phyloP scores from a whole-genome alignment of 139 green algal genomes.

The Asterochloris sp. region DNA sequence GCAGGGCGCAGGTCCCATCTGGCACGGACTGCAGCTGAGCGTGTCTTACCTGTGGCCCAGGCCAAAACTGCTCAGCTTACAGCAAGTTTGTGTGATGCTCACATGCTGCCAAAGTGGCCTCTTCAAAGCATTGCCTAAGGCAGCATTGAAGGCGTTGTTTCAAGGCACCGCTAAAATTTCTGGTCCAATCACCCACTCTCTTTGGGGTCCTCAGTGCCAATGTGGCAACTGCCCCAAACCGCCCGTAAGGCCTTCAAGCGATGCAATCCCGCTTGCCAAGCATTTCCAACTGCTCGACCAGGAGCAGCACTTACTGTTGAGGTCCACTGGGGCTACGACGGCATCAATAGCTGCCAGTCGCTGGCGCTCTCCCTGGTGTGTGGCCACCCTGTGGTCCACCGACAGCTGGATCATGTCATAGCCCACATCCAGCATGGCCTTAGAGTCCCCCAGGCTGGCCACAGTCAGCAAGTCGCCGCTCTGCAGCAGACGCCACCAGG shows the following conservation, averaged over 20 bases:
- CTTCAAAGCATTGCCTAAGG: no score
- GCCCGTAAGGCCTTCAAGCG: not conserved
- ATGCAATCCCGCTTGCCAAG: not conserved
- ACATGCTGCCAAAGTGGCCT: no score
- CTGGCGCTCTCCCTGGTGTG: conserved; percentile 36
- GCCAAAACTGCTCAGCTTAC: no score
- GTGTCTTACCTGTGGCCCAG: no score
- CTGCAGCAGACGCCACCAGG: not conserved
- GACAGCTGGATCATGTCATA: conserved; percentile 30
- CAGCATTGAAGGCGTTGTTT: no score
- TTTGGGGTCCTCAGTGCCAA: no score
- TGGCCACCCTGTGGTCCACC: conserved; percentile 44
- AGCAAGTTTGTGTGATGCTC: no score
- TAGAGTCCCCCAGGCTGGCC: conserved; percentile 86
- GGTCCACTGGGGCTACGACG: conserved; percentile 37
- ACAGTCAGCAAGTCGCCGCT: conserved; percentile 64
- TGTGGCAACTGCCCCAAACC: no score
- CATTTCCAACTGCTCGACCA: not conserved
- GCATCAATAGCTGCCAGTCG: conserved; percentile 34
- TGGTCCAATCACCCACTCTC: no score
- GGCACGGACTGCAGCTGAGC: no score
- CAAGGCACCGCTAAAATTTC: no score
- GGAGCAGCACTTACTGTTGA: conserved; percentile 16
- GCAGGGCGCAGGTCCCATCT: no score
- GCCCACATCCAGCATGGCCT: conserved; percentile 71